These are phyloP conservation scores for Syncephalastrum racemosum DNA, from an alignment of 371 early-diverging fungal species.

Conservation along the genomic window DNA sequence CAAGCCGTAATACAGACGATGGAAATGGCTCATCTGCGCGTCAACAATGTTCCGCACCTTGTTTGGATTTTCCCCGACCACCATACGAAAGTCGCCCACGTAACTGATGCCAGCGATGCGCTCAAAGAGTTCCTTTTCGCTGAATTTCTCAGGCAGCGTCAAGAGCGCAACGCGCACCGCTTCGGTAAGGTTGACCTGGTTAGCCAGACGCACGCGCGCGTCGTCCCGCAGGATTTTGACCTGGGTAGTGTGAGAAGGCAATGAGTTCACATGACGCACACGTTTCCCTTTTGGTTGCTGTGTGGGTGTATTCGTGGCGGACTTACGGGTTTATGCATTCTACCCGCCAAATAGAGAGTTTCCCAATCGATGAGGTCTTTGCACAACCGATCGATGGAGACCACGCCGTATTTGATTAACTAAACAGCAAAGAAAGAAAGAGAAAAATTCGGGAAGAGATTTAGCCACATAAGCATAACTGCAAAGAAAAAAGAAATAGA, in stretches of 20 bases:
- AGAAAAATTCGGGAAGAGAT: constrained; percentile 1
- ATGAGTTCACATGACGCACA: not conserved
- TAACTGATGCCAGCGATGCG: constrained; percentile 91
- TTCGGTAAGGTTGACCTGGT: constrained; percentile 84
- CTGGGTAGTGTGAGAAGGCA: constrained; percentile 26
- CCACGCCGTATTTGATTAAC: constrained; percentile 95
- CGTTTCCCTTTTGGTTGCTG: too few species aligned
- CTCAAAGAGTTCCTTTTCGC: constrained; percentile 78
- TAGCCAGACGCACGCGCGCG: constrained; percentile 81
- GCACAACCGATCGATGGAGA: constrained; percentile 83
- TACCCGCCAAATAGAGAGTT: constrained; percentile 91
- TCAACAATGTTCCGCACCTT: constrained; percentile 93
- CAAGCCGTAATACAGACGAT: constrained; percentile 76
- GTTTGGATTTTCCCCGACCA: constrained; percentile 91
- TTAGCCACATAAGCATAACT: not conserved
- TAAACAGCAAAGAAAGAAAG: constrained; percentile 28
- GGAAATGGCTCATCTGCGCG: constrained; percentile 77
- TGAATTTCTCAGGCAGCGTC: constrained; percentile 80
- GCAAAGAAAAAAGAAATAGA: not conserved
- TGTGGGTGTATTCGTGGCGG: not conserved
- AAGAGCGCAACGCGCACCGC: constrained; percentile 87
- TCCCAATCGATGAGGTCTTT: constrained; percentile 94
- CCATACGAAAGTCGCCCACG: constrained; percentile 91
- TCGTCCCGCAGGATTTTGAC: constrained; percentile 85
- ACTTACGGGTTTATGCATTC: constrained; percentile 94